Conservation (phyloP, 768 basidiomycete species). For the Cystofilobasidium capitatum region DNA sequence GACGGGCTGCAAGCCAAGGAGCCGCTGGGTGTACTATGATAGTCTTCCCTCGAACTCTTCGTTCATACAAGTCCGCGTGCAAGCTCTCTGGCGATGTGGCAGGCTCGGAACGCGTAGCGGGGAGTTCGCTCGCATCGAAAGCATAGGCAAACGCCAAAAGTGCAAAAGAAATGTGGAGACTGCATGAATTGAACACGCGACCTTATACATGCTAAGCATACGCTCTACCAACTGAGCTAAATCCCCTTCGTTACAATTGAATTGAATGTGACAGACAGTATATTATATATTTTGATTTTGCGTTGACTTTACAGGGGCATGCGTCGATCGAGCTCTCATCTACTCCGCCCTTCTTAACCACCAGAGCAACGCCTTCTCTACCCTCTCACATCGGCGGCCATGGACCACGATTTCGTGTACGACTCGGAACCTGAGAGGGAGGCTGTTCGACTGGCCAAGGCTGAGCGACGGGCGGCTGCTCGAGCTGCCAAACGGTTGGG, state of each 20-base stretch:
- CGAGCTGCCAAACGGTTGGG: neutral
- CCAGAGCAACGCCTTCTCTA: neutral
- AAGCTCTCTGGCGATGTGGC: too few relatives aligned
- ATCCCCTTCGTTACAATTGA: neutral
- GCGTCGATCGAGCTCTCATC: neutral
- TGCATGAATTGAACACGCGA: conserved; percentile 2
- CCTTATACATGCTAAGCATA: neutral
- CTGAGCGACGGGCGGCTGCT: neutral
- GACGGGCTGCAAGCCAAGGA: neutral
- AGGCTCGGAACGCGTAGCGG: too few relatives aligned
- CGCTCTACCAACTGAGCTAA: neutral
- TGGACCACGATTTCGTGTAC: neutral
- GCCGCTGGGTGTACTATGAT: neutral
- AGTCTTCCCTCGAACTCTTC: too few relatives aligned
- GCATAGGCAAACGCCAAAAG: neutral
- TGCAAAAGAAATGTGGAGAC: neutral
- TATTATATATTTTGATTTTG: too few relatives aligned
- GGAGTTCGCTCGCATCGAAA: neutral
- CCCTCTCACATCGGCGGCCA: neutral
- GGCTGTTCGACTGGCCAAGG: neutral
- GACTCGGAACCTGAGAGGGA: conserved; percentile 2
- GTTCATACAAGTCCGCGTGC: too few relatives aligned
- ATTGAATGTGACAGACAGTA: too few relatives aligned
- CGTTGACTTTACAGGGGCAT: too few relatives aligned
- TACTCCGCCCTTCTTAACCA: neutral